Evolutionary conservation across 805 yeast genomes (phyloP).

Genomic region (Lachancea thermotolerans): DNA sequence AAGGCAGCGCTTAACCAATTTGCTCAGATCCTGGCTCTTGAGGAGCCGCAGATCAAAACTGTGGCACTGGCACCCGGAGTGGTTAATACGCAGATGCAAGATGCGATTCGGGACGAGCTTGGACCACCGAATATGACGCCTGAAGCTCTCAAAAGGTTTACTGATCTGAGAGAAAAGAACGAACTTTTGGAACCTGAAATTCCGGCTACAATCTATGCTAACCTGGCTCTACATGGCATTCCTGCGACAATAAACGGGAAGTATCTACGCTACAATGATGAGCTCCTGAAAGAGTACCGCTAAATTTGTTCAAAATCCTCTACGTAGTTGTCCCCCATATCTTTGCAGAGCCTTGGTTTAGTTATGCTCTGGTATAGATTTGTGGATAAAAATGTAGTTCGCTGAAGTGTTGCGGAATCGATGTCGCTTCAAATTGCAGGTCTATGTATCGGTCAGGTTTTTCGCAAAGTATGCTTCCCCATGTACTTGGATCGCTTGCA

Average conservation of each 20-base stretch:
- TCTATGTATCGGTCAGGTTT: too few relatives aligned
- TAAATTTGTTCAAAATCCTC: neutral
- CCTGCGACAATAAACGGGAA: slow-evolving; percentile 54
- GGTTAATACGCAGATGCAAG: slow-evolving; percentile 88
- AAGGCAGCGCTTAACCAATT: slow-evolving; percentile 88
- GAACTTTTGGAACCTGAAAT: slow-evolving; percentile 59
- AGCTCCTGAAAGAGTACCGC: slow-evolving; percentile 9
- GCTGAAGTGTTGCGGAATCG: too few relatives aligned
- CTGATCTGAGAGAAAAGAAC: slow-evolving; percentile 50
- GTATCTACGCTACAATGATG: slow-evolving; percentile 57
- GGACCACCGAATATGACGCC: slow-evolving; percentile 54
- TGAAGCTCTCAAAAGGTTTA: slow-evolving; percentile 54
- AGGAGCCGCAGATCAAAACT: slow-evolving; percentile 45
- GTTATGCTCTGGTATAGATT: too few relatives aligned
- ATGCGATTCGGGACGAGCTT: slow-evolving; percentile 58
- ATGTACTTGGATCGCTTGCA: too few relatives aligned
- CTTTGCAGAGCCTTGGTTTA: too few relatives aligned
- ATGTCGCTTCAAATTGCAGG: too few relatives aligned
- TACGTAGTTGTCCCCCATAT: neutral
- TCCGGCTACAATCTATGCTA: slow-evolving; percentile 67
- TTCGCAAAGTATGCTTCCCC: too few relatives aligned
- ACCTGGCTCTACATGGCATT: slow-evolving; percentile 57
- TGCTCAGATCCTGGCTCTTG: slow-evolving; percentile 57
- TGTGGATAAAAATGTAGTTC: too few relatives aligned
- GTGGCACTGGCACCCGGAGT: slow-evolving; percentile 91